Percentiles rank a stretch among this genome's conserved stretches.
Evolutionary conservation across 2,329 filamentous ascomycete genomes (phyloP).

Genomic region (Aspergillus terreus): DNA sequence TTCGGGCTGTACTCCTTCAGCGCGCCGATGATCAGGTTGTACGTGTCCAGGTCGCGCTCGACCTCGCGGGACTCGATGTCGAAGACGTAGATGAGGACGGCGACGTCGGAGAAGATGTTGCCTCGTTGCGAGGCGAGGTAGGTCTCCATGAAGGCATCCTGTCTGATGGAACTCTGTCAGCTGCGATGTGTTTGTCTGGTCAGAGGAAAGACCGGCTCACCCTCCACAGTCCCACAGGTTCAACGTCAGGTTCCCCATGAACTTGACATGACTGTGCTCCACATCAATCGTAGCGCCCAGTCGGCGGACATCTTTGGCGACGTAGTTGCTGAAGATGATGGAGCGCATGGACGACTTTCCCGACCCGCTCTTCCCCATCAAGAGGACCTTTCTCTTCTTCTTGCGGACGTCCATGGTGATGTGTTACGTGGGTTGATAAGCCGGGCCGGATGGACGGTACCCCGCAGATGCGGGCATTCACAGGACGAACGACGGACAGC

Average conservation of each 20-base stretch:
- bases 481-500: neutral
- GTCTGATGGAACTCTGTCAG: conserved; percentile 47
- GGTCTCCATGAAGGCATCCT: conserved; percentile 98
- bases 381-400: conserved; percentile 81
- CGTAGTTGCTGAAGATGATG: conserved; percentile 99
- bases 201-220: conserved; percentile 41
- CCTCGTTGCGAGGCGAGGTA: conserved; percentile 93
- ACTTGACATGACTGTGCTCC: conserved; percentile 97
- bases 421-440: neutral
- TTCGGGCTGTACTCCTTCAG: conserved; percentile 76
- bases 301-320: conserved; percentile 88
- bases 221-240: conserved; percentile 99
- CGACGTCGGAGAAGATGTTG: conserved; percentile 95
- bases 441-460: neutral
- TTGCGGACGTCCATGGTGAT: conserved; percentile 43
- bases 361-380: conserved; percentile 95
- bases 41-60: conserved; percentile 87
- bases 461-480: conserved; percentile 7
- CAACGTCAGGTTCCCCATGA: conserved; percentile 93
- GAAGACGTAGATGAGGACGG: conserved; percentile 98
- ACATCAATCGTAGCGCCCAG: conserved; percentile 97
- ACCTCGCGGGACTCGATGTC: conserved; percentile 96
- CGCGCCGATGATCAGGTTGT: conserved; percentile 83
- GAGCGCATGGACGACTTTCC: conserved; percentile 98
- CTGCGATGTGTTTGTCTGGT: neutral